Evolutionary conservation across 75 land plant species (phyloP).

Genomic region (Sequoiadendron giganteum): DNA sequence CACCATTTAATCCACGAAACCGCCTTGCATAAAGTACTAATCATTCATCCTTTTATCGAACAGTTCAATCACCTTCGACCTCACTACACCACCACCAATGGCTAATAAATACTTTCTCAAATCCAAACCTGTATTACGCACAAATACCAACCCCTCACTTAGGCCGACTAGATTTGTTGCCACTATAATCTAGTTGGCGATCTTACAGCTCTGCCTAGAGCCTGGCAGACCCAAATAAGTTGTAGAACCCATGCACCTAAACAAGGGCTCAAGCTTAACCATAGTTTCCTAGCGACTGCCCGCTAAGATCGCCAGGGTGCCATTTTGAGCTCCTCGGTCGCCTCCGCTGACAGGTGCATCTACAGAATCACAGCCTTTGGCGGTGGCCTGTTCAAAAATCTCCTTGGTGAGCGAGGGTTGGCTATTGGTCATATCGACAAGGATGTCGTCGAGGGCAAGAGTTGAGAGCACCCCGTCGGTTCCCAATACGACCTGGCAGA

Average conservation of each 20-base stretch:
- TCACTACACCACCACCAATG: conserved; percentile 71
- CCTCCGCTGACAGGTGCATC: conserved; percentile 97
- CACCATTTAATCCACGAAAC: conserved; percentile 73
- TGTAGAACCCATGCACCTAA: conserved; percentile 51
- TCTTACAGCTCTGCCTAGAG: conserved; percentile 75
- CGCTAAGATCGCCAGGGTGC: conserved; percentile 72
- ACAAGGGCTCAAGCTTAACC: conserved; percentile 54
- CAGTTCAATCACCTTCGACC: conserved; percentile 63
- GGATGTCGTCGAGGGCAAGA: conserved; percentile 46
- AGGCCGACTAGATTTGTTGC: conserved; percentile 66
- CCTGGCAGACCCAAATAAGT: conserved; percentile 75
- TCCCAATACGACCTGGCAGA: conserved; percentile 54
- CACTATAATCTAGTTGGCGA: conserved; percentile 76
- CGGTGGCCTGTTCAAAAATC: conserved; percentile 37
- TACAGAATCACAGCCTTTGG: conserved; percentile 49
- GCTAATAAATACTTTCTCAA: conserved; percentile 46
- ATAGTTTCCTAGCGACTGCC: conserved; percentile 61
- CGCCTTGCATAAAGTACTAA: conserved; percentile 69
- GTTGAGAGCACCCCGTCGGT: conserved; percentile 42
- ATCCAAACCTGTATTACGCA: conserved; percentile 76
- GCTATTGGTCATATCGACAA: conserved; percentile 83
- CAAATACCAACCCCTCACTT: conserved; percentile 82
- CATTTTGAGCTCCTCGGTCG: conserved; percentile 74
- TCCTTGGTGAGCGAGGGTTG: conserved; percentile 65
- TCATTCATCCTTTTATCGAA: conserved; percentile 62